These are phyloP conservation scores for Fistulinella cinereoalba DNA, from an alignment of 1,284 basidiomycete genomes.

Conservation along the genomic window DNA sequence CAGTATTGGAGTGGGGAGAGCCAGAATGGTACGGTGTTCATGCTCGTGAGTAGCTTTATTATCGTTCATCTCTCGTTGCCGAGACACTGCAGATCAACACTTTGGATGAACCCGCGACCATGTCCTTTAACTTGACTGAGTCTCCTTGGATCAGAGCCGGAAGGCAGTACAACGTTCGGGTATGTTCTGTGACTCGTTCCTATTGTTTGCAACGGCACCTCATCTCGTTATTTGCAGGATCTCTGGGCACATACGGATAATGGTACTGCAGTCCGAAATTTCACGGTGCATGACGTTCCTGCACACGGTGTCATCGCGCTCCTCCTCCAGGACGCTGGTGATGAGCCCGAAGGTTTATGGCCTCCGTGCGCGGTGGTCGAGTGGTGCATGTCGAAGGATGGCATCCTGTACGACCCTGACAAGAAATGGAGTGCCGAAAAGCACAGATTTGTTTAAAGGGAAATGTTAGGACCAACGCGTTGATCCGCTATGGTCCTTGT, in stretches of 20 bases:
- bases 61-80: neutral
- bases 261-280: slow-evolving; percentile 60
- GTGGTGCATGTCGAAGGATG: slow-evolving; percentile 40
- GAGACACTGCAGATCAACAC: slow-evolving; percentile 43
- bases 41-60: slow-evolving; percentile 42
- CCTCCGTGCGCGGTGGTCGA: slow-evolving; percentile 47
- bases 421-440: slow-evolving; percentile 29
- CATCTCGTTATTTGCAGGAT: slow-evolving; percentile 49
- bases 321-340: slow-evolving; percentile 59
- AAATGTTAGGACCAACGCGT: no score
- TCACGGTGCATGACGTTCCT: slow-evolving; percentile 56
- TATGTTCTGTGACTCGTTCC: slow-evolving; percentile 25
- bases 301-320: slow-evolving; percentile 70
- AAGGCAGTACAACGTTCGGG: slow-evolving; percentile 57
- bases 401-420: slow-evolving; percentile 31
- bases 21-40: slow-evolving; percentile 53
- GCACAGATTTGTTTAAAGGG: no score
- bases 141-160: slow-evolving; percentile 70
- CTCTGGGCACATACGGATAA: slow-evolving; percentile 68
- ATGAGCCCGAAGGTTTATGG: slow-evolving; percentile 55
- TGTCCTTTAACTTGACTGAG: slow-evolving; percentile 65
- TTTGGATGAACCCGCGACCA: slow-evolving; percentile 49
- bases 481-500: neutral
- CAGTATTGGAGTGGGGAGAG: slow-evolving; percentile 59
- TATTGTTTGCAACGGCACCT: slow-evolving; percentile 30